These are phyloP conservation scores for Kappamyces sp. DNA, from an alignment of 192 early-diverging fungal genomes.

Conservation along the genomic window DNA sequence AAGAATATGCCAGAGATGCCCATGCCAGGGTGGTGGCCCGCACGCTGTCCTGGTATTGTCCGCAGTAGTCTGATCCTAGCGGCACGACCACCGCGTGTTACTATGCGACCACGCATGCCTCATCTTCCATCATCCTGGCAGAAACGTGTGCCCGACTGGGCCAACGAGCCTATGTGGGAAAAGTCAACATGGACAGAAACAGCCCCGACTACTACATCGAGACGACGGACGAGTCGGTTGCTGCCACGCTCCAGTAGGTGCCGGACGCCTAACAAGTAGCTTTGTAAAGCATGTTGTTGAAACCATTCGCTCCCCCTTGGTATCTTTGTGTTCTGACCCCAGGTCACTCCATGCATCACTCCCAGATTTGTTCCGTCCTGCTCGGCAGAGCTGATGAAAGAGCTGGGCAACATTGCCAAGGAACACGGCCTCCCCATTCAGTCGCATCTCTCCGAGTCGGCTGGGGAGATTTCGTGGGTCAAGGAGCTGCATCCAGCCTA, in stretches of 20 bases:
- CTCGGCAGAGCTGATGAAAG: conserved; percentile 59
- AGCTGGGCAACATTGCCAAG: conserved; percentile 63
- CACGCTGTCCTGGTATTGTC: conserved; percentile 49
- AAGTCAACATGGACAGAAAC: conserved; percentile 95
- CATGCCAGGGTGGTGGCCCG: conserved; percentile 66
- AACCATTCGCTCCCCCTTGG: conserved; percentile 12
- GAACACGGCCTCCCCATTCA: conserved; percentile 78
- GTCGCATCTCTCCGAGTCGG: conserved; percentile 86
- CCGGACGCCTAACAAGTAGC: conserved; percentile 18
- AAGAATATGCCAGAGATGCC: conserved; percentile 56
- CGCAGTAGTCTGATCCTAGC: conserved; percentile 14
- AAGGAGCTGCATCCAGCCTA: conserved; percentile 65
- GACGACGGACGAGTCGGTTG: conserved; percentile 58
- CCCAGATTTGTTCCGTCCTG: conserved; percentile 91
- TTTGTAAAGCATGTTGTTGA: conserved; percentile 18
- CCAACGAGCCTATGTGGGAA: conserved; percentile 90
- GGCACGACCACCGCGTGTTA: conserved; percentile 91
- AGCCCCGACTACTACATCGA: conserved; percentile 64
- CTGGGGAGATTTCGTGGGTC: conserved; percentile 70
- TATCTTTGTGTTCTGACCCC: conserved; percentile 35
- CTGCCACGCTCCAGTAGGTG: conserved; percentile 50
- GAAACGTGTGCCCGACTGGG: conserved; percentile 53
- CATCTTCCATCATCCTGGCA: conserved; percentile 65
- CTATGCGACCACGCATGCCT: conserved; percentile 85
- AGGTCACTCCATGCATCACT: conserved; percentile 69